These are phyloP conservation scores for Flueggea neowawraea DNA, from an alignment of 441 rosid genomes.

Conservation along the genomic window DNA sequence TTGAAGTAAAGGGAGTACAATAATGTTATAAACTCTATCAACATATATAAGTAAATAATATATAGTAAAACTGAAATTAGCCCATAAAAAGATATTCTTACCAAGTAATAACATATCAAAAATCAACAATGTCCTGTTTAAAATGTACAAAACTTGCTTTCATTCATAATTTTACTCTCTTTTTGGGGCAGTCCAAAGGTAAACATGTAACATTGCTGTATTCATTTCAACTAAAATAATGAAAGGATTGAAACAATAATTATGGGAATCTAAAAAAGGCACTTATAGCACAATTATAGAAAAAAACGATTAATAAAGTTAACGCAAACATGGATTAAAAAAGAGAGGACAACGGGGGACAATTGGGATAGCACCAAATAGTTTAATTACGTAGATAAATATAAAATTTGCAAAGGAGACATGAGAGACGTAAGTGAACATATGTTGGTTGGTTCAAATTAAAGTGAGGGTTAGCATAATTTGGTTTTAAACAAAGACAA, in stretches of 20 bases:
- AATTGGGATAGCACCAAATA: not conserved
- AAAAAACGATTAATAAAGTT: constrained; percentile 6
- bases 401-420: too few species aligned
- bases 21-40: too few species aligned
- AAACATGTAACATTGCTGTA: too few species aligned
- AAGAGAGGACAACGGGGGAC: not conserved
- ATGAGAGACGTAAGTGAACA: constrained; percentile 6
- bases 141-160: too few species aligned
- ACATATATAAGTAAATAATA: too few species aligned
- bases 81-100: too few species aligned
- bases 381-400: not conserved
- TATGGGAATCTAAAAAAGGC: not conserved
- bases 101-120: too few species aligned
- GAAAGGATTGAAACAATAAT: constrained; percentile 5
- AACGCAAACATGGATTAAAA: not conserved
- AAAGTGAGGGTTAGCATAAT: constrained; percentile 21
- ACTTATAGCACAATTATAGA: constrained; percentile 4
- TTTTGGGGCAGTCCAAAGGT: too few species aligned
- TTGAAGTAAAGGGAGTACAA: too few species aligned
- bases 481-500: constrained; percentile 1
- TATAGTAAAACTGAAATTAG: too few species aligned
- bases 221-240: not conserved
- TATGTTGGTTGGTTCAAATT: constrained; percentile 26
- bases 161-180: too few species aligned
- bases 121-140: too few species aligned